Conservation (phyloP, 1,284 basidiomycete genomes). For the Irpex lacteus region DNA sequence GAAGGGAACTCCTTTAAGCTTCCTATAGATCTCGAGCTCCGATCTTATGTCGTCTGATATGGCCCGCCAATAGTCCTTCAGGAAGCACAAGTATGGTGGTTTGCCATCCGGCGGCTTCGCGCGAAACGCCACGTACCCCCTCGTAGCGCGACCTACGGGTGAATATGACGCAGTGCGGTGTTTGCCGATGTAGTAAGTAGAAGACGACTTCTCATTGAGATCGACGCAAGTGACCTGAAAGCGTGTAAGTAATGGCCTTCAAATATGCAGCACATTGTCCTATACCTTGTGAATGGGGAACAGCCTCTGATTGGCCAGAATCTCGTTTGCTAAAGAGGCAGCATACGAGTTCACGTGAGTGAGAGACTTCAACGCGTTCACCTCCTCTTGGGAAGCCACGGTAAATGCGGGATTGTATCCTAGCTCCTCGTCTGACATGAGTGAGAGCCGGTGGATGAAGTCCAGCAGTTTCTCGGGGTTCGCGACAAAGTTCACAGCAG, state of each 20-base stretch:
- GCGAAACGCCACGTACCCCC: constrained; percentile 3
- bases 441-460: constrained; percentile 13
- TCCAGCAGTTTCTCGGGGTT: constrained; percentile 7
- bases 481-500: constrained; percentile 12
- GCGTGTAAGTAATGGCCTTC: background rate
- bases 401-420: background rate
- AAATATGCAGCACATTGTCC: background rate
- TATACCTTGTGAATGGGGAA: background rate
- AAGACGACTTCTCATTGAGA: background rate
- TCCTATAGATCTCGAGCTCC: background rate
- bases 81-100: background rate
- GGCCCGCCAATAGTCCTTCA: constrained; percentile 10
- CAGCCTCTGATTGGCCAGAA: background rate
- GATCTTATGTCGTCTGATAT: background rate
- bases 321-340: background rate
- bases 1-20: background rate
- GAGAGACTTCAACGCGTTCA: background rate
- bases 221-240: background rate
- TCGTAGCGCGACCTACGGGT: constrained; percentile 1
- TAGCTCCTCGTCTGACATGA: background rate
- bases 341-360: background rate
- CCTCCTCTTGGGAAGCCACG: background rate
- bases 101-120: background rate
- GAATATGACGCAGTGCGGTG: background rate
- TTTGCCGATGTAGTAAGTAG: background rate